A percentile compares a stretch with the other conserved stretches of the same genome.
phyloP scores from a whole-genome alignment of 2,329 filamentous ascomycete species.

The Colletotrichum zoysiae region DNA sequence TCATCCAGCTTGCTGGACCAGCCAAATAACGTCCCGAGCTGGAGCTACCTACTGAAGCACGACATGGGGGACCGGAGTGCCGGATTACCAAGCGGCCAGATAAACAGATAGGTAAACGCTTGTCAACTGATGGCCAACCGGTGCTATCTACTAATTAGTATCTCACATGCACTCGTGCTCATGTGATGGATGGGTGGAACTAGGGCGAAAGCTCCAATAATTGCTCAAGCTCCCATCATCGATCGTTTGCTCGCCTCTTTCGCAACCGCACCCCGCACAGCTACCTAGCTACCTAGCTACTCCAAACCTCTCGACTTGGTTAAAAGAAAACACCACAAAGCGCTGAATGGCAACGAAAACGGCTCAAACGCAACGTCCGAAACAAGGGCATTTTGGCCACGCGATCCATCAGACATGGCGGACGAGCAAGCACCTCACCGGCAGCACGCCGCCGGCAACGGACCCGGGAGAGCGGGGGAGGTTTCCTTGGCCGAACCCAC shows the following conservation, averaged over 20 bases:
- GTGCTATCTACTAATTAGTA: background rate
- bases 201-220: conserved; percentile 15
- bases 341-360: conserved; percentile 23
- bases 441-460: conserved; percentile 8
- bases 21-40: conserved; percentile 15
- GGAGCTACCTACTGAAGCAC: conserved; percentile 1
- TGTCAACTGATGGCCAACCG: conserved; percentile 2
- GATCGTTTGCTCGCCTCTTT: background rate
- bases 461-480: background rate
- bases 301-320: background rate
- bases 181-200: conserved; percentile 23
- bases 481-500: conserved; percentile 21
- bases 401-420: conserved; percentile 20
- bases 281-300: background rate
- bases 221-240: background rate
- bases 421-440: conserved; percentile 10
- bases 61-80: conserved; percentile 24
- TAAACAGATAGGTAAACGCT: conserved; percentile 4
- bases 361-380: conserved; percentile 10
- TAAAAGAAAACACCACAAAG: background rate
- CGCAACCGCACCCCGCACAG: background rate
- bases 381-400: conserved; percentile 28
- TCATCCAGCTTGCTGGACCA: background rate
- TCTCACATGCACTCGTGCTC: conserved; percentile 21
- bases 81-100: conserved; percentile 37